Evolutionary conservation across 768 basidiomycete species (phyloP).

Genomic region (Coprinopsis marcescibilis): DNA sequence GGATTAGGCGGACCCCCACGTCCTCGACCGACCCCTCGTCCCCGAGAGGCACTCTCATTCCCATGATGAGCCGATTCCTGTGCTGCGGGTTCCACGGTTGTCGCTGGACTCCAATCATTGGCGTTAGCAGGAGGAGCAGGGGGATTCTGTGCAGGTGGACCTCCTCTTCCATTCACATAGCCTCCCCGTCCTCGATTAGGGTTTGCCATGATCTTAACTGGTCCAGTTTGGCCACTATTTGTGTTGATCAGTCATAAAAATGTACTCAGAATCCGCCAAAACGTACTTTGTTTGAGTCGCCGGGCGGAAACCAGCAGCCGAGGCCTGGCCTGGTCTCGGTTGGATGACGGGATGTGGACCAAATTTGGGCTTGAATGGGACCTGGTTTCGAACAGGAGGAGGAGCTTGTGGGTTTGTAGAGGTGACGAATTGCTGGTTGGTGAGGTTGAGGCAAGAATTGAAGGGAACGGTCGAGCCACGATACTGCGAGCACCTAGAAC

Average conservation of each 20-base stretch:
- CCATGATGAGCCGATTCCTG: neutral
- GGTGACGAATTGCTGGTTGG: constrained; percentile 77
- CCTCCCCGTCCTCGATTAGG: constrained; percentile 50
- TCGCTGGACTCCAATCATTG: neutral
- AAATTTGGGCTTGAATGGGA: constrained; percentile 61
- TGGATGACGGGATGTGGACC: constrained; percentile 62
- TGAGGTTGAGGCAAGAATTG: constrained; percentile 84
- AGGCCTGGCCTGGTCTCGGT: constrained; percentile 45
- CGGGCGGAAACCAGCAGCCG: constrained; percentile 63
- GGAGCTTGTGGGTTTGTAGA: constrained; percentile 61
- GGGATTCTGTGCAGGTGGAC: neutral
- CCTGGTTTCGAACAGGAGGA: constrained; percentile 36
- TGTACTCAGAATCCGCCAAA: constrained; percentile 1
- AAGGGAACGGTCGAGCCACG: constrained; percentile 87
- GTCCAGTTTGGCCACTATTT: constrained; percentile 10
- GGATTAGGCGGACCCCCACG: constrained; percentile 4
- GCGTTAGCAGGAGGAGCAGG: neutral
- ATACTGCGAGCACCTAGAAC: constrained; percentile 77
- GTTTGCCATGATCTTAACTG: constrained; percentile 72
- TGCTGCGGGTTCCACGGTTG: neutral
- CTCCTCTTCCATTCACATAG: constrained; percentile 27
- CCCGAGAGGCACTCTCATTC: neutral
- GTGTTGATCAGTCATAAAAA: neutral
- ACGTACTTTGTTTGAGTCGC: constrained; percentile 29
- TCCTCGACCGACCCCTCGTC: constrained; percentile 2